Conservation (phyloP, 1,139 yeast species). For the Yamadazyma membranifaciens region DNA sequence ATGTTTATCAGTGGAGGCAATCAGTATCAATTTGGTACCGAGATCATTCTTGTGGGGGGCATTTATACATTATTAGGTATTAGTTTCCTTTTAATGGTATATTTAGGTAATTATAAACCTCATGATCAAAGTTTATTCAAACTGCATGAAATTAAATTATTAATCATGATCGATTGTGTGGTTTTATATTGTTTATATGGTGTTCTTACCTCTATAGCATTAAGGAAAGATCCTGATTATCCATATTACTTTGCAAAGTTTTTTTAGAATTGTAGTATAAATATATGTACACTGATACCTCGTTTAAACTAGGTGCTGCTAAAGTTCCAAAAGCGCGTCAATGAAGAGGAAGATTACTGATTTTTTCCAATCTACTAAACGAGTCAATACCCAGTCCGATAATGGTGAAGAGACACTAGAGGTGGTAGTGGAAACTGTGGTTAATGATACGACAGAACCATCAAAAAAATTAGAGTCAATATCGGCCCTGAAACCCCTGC, state of each 20-base stretch:
- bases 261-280: conserved; percentile 18
- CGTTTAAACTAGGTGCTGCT: too few species aligned
- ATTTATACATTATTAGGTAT: conserved; percentile 47
- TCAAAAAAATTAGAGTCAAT: neutral
- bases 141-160: conserved; percentile 17
- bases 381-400: neutral
- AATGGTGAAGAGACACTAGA: neutral
- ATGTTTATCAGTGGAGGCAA: conserved; percentile 62
- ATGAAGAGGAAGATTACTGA: conserved; percentile 8
- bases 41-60: conserved; percentile 49
- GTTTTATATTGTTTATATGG: conserved; percentile 33
- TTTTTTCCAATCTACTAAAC: conserved; percentile 6
- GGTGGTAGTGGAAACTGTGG: neutral
- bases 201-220: conserved; percentile 37
- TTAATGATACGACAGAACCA: too few species aligned
- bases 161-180: conserved; percentile 19
- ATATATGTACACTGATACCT: neutral
- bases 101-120: conserved; percentile 32
- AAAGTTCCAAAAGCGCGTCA: neutral
- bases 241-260: conserved; percentile 38
- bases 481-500: too few species aligned
- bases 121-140: conserved; percentile 19
- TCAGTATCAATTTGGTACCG: conserved; percentile 69
- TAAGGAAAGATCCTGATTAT: conserved; percentile 41
- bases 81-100: conserved; percentile 36